Percentiles rank a stretch among this genome's conserved stretches.
These are phyloP conservation scores for Pulicaria dysenterica DNA, from an alignment of 129 eudicot species.

Conservation along the genomic window DNA sequence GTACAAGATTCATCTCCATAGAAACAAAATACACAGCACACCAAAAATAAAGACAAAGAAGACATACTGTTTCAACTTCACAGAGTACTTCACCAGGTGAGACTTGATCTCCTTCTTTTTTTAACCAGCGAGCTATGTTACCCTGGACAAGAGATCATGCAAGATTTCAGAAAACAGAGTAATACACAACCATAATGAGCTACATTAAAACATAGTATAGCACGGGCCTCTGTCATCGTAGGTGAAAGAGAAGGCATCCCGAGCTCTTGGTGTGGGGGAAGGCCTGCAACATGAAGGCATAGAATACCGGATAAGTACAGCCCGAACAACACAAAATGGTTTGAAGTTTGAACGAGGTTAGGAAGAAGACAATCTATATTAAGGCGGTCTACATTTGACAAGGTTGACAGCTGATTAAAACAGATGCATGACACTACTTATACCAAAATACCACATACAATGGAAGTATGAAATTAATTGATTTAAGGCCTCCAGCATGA, in stretches of 20 bases:
- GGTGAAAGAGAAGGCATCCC: conserved; percentile 99
- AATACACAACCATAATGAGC: conserved; percentile 16
- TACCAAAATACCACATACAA: too few species aligned
- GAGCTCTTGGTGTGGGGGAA: conserved; percentile 91
- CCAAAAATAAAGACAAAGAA: neutral
- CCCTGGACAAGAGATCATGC: conserved; percentile 54
- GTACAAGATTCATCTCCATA: neutral
- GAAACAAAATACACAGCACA: conserved; percentile 10
- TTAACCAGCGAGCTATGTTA: conserved; percentile 96
- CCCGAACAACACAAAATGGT: neutral
- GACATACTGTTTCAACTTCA: conserved; percentile 96
- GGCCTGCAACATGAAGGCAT: conserved; percentile 52
- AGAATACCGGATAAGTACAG: neutral
- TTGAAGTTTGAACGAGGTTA: neutral
- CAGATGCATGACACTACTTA: too few species aligned
- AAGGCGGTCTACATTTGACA: too few species aligned
- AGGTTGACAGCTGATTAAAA: too few species aligned
- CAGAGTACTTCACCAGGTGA: conserved; percentile 96
- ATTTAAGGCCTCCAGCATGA: conserved; percentile 4
- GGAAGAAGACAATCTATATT: too few species aligned
- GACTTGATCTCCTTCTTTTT: conserved; percentile 96
- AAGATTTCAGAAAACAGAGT: neutral
- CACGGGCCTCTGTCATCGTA: conserved; percentile 86
- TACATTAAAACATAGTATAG: conserved; percentile 20
- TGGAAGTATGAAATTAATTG: neutral